Evolutionary conservation across 345 rosid species (phyloP).

Genomic region (Euphorbia lathyris): DNA sequence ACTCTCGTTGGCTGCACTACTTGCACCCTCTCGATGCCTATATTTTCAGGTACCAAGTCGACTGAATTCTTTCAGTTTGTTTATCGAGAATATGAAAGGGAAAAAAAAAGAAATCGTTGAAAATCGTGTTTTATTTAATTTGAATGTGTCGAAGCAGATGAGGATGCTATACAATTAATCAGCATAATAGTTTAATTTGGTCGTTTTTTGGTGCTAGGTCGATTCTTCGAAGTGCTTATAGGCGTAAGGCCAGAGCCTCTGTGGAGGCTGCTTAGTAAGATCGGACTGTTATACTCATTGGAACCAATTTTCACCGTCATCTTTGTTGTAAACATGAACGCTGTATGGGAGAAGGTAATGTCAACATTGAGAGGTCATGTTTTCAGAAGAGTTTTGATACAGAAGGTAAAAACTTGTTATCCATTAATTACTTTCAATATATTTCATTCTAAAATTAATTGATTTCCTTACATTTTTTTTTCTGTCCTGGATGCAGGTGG

Average conservation of each 20-base stretch:
- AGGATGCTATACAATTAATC: not conserved
- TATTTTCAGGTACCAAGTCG: constrained; percentile 61
- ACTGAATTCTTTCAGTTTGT: not conserved
- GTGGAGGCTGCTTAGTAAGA: constrained; percentile 66
- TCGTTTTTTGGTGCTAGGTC: constrained; percentile 39
- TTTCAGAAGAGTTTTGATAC: constrained; percentile 73
- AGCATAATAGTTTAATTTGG: not conserved
- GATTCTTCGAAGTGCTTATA: constrained; percentile 79
- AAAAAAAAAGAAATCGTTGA: not conserved
- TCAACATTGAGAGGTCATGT: constrained; percentile 72
- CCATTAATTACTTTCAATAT: not conserved
- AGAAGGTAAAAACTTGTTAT: constrained; percentile 47
- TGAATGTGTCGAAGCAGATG: no score
- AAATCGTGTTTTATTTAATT: not conserved
- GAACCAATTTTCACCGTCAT: constrained; percentile 83
- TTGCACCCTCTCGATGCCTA: constrained; percentile 87
- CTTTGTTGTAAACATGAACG: constrained; percentile 68
- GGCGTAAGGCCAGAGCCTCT: constrained; percentile 76
- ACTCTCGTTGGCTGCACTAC: constrained; percentile 67
- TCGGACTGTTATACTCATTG: constrained; percentile 63
- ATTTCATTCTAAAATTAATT: not conserved
- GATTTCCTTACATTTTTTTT: not conserved
- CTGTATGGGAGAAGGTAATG: constrained; percentile 89
- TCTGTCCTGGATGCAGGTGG: constrained; percentile 47
- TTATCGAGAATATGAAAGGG: not conserved